Percentiles rank a stretch among this genome's conserved stretches.
phyloP scores from a whole-genome alignment of 352 stramenopile species.

The Pythium dissimile region DNA sequence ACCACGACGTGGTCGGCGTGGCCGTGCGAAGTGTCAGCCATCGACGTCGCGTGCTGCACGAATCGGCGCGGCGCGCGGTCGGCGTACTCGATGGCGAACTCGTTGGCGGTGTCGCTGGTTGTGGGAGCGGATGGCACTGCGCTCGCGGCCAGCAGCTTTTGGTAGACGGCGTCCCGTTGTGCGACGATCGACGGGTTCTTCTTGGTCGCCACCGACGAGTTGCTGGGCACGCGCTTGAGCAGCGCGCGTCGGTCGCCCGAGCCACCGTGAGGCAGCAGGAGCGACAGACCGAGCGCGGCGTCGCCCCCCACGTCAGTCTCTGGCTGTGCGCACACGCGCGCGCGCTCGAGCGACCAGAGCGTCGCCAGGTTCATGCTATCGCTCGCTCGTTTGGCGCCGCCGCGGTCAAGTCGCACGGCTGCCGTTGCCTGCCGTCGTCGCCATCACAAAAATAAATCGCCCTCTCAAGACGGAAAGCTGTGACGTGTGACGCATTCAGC shows the following conservation, averaged over 20 bases:
- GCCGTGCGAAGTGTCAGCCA: no score
- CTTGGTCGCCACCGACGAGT: conserved; percentile 6
- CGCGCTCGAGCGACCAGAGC: conserved; percentile 53
- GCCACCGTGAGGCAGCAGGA: no score
- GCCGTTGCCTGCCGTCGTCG: no score
- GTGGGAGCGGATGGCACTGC: conserved; percentile 7
- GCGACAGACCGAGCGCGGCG: no score
- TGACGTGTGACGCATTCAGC: no score
- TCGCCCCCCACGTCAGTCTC: not conserved
- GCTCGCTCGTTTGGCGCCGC: not conserved
- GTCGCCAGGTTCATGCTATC: conserved; percentile 43
- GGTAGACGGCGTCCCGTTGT: conserved; percentile 23
- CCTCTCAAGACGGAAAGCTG: no score
- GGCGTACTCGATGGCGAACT: conserved; percentile 64
- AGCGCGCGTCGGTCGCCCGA: not conserved
- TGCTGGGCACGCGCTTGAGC: conserved; percentile 15
- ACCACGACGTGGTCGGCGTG: not conserved
- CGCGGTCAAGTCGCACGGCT: no score
- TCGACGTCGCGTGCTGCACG: conserved; percentile 1
- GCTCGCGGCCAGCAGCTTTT: conserved; percentile 38
- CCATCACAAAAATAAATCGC: no score
- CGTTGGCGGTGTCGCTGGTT: conserved; percentile 36
- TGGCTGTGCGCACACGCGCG: conserved; percentile 26
- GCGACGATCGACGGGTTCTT: conserved; percentile 17
- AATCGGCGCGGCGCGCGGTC: conserved; percentile 34